Conservation (phyloP, 805 yeast genomes). For the Saccharomyces jurei region DNA sequence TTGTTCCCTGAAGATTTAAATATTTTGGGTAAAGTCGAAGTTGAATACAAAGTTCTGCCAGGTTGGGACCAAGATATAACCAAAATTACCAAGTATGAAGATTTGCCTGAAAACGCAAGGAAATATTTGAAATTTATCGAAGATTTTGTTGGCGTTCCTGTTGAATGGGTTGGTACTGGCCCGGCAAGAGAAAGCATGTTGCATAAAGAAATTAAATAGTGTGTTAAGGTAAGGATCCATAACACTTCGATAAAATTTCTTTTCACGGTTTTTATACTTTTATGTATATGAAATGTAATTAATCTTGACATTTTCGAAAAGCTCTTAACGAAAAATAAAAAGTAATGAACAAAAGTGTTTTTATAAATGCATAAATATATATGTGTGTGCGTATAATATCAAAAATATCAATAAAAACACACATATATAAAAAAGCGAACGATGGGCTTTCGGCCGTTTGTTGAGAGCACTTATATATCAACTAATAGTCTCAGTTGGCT, state of each 20-base stretch:
- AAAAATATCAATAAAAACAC: neutral
- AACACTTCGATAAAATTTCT: neutral
- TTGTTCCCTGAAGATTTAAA: slow-evolving; percentile 90
- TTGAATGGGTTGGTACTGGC: slow-evolving; percentile 97
- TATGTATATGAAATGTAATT: neutral
- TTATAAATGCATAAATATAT: neutral
- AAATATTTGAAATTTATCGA: slow-evolving; percentile 79
- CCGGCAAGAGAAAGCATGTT: slow-evolving; percentile 94
- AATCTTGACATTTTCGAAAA: neutral
- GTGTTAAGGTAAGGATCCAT: neutral
- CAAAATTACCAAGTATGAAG: slow-evolving; percentile 55
- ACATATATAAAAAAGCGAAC: too few species aligned
- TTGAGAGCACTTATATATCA: neutral
- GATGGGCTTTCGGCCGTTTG: neutral
- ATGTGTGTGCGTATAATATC: neutral
- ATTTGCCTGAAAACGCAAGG: slow-evolving; percentile 82
- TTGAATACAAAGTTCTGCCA: slow-evolving; percentile 81
- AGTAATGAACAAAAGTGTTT: neutral
- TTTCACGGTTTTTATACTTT: neutral
- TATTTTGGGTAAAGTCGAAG: slow-evolving; percentile 80
- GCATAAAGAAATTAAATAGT: slow-evolving; percentile 35
- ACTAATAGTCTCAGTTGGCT: slow-evolving; percentile 2
- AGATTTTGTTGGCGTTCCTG: slow-evolving; percentile 72
- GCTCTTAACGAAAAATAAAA: neutral
- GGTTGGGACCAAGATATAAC: slow-evolving; percentile 92